Base-by-base conservation (phyloP, 306 rosid genomes). In the Oxytropis ochrocephala region DNA sequence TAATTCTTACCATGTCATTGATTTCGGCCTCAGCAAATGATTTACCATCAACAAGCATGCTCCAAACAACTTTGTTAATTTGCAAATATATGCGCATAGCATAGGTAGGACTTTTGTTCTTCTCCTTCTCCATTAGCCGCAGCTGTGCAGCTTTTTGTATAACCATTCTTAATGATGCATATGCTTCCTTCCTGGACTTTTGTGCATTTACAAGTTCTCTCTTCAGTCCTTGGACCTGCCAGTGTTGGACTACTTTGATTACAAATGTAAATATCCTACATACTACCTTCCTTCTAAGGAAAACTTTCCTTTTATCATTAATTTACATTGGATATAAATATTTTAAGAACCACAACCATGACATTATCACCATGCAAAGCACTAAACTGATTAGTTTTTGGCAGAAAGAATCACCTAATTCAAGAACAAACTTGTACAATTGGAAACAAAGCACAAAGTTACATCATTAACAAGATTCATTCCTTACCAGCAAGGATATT, bases 1-100 rank as follows among this genome's bases (percentile, higher is more conserved):
- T 58, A 36, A 69, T 47, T 63, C 97, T 83, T 84, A 94, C 99
- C 99, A 94, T 81, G 82, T 94, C 99, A 85, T 84, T 94, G 69
- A 94, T 85, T 87, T 94, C 99, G 2, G 81, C 92, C 77, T 89
- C 99, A 8, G 97, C 96, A 83, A 94, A 84, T 63, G 97, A 55
- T 94, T 94, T 94, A 67, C 97, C 97, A 80, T 94, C 97, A 38
- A 83, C 75, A 73, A 94, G 87, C 99, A 94, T 94, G 92, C 92
- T 91, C 99, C 99, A 94, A 75, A 83, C 97, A 57, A 94, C 97
- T 79, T 89, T 94, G 78, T 78, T 73, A 73, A 94, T 94, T 85
- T 85, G 88, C 84, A 88, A 75, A 50, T 89, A 89, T 76, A 94
- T 49, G 18, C 86, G 95, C 96, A 89, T 91, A 30, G 99, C 99